phyloP scores from a whole-genome alignment of 495 filamentous ascomycete species.

The Elasticomyces elasticus region DNA sequence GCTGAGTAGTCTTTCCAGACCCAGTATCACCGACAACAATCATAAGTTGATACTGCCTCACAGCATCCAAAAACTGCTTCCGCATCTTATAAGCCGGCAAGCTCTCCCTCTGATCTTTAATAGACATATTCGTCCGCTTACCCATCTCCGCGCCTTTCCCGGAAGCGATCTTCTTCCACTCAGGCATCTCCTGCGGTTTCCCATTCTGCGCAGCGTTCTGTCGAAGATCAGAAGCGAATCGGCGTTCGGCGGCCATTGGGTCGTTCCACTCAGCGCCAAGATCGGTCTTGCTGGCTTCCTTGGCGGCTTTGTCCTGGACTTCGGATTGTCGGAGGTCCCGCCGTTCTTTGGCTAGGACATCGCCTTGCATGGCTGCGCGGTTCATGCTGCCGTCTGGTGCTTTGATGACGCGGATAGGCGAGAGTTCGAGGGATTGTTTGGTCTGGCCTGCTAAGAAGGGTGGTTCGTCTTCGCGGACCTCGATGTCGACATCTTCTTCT shows the following conservation, averaged over 20 bases:
- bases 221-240: constrained; percentile 79
- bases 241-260: constrained; percentile 80
- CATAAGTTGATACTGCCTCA: constrained; percentile 76
- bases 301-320: constrained; percentile 67
- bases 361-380: constrained; percentile 86
- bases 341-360: constrained; percentile 79
- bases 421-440: constrained; percentile 86
- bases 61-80: constrained; percentile 77
- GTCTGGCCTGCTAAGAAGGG: constrained; percentile 95
- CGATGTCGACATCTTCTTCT: constrained; percentile 95
- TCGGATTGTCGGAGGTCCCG: constrained; percentile 84
- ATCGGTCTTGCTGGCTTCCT: constrained; percentile 71
- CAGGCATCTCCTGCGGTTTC: constrained; percentile 59
- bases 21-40: constrained; percentile 98
- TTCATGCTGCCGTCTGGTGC: constrained; percentile 94
- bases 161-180: constrained; percentile 83
- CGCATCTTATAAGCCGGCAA: constrained; percentile 88
- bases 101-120: constrained; percentile 87
- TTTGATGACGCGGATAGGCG: constrained; percentile 92
- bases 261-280: constrained; percentile 91
- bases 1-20: constrained; percentile 92
- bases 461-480: constrained; percentile 90
- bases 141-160: constrained; percentile 70
- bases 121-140: constrained; percentile 79
- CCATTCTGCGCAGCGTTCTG: constrained; percentile 45